Evolutionary conservation across 805 yeast species (phyloP).

Genomic region (Lipomyces lipofer): DNA sequence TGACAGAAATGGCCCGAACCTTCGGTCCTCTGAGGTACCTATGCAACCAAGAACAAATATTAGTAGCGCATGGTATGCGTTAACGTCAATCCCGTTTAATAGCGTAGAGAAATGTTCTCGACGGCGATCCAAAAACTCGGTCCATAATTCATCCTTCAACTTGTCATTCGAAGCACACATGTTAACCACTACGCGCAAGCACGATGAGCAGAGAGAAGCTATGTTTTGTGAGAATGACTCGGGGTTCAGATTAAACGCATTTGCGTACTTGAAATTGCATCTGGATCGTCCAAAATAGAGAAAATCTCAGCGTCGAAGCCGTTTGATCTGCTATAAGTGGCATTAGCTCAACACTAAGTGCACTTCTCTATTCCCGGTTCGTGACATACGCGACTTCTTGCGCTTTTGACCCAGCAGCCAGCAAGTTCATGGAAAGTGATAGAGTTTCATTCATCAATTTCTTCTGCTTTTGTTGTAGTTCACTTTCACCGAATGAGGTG

Average conservation of each 20-base stretch:
- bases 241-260: not conserved
- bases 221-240: not conserved
- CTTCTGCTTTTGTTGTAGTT: not conserved
- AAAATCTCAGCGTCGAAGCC: conserved; percentile 7
- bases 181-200: conserved; percentile 17
- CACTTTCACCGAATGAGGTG: not conserved
- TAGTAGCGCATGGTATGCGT: conserved; percentile 15
- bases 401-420: conserved; percentile 17
- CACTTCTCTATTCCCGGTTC: not conserved
- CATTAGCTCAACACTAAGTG: not conserved
- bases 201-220: conserved; percentile 3
- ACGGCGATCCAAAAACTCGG: conserved; percentile 10
- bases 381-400: conserved; percentile 15
- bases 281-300: conserved; percentile 4
- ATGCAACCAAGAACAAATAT: conserved; percentile 20
- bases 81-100: conserved; percentile 6
- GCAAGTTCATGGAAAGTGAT: conserved; percentile 17
- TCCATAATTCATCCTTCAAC: conserved; percentile 6
- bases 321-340: not conserved
- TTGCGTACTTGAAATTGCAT: conserved; percentile 1
- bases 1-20: too few relatives aligned
- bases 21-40: conserved; percentile 12
- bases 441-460: not conserved
- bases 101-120: not conserved
- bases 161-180: conserved; percentile 18